Percentiles rank a stretch among this genome's conserved stretches.
Evolutionary conservation across 2,329 filamentous ascomycete genomes (phyloP).

Genomic region (Xylaria arbuscula): DNA sequence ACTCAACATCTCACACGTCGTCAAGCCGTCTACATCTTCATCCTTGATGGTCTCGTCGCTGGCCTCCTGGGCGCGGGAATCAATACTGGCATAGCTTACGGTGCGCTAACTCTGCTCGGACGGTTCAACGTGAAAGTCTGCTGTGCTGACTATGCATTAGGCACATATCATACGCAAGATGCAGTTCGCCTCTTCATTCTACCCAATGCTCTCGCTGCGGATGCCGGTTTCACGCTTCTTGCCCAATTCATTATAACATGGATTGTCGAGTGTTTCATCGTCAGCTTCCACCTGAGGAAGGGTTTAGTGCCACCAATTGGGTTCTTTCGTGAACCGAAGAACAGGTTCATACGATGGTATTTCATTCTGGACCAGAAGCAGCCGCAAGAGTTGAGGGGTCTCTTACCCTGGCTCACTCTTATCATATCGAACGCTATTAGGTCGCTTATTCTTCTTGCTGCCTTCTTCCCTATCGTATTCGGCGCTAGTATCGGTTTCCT

Average conservation of each 20-base stretch:
- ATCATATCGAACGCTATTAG: constrained; percentile 15
- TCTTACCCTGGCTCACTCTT: constrained; percentile 15
- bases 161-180: constrained; percentile 28
- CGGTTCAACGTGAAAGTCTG: neutral
- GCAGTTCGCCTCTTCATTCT: constrained; percentile 23
- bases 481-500: constrained; percentile 28
- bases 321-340: constrained; percentile 30
- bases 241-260: constrained; percentile 32
- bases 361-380: constrained; percentile 24
- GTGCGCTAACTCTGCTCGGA: neutral
- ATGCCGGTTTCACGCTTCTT: constrained; percentile 29
- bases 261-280: constrained; percentile 16
- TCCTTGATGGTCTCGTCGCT: neutral
- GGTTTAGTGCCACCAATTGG: constrained; percentile 24
- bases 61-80: neutral
- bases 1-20: neutral
- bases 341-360: constrained; percentile 30
- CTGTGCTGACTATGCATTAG: neutral
- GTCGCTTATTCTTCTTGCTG: constrained; percentile 25
- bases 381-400: constrained; percentile 14
- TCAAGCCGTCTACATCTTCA: neutral
- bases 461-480: constrained; percentile 26
- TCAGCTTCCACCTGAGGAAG: constrained; percentile 19
- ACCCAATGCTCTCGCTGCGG: constrained; percentile 28
- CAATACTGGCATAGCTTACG: constrained; percentile 10